Evolutionary conservation across 345 rosid species (phyloP).

Genomic region (Gossypium raimondii): DNA sequence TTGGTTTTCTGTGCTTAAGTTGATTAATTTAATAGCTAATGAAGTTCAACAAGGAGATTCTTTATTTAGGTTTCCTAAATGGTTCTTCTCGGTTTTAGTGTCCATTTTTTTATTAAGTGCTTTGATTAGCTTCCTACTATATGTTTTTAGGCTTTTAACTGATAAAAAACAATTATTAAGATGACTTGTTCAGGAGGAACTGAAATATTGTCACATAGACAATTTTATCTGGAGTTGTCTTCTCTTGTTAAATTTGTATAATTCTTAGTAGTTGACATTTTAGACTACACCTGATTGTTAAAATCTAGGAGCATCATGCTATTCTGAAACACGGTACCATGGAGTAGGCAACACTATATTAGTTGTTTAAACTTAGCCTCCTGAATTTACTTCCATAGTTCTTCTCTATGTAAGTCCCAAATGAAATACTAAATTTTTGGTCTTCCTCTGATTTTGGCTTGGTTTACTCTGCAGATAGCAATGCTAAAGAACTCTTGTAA

Average conservation of each 20-base stretch:
- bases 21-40: not conserved
- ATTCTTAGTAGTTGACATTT: not conserved
- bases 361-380: not conserved
- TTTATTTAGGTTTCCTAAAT: not conserved
- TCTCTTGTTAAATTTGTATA: not conserved
- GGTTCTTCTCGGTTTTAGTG: no score
- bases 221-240: not conserved
- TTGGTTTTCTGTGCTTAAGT: not conserved
- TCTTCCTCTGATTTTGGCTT: not conserved
- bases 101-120: not conserved
- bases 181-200: not conserved
- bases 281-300: not conserved
- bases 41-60: not conserved
- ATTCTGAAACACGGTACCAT: not conserved
- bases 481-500: slow-evolving; percentile 56
- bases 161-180: not conserved
- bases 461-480: slow-evolving; percentile 46
- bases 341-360: not conserved
- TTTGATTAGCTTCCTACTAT: not conserved
- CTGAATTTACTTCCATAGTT: not conserved
- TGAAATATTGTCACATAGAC: not conserved
- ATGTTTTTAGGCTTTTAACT: not conserved
- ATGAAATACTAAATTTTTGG: not conserved
- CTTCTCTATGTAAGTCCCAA: not conserved
- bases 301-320: not conserved